Evolutionary conservation across 257 asterid species (phyloP).

Genomic region (Echium plantagineum): DNA sequence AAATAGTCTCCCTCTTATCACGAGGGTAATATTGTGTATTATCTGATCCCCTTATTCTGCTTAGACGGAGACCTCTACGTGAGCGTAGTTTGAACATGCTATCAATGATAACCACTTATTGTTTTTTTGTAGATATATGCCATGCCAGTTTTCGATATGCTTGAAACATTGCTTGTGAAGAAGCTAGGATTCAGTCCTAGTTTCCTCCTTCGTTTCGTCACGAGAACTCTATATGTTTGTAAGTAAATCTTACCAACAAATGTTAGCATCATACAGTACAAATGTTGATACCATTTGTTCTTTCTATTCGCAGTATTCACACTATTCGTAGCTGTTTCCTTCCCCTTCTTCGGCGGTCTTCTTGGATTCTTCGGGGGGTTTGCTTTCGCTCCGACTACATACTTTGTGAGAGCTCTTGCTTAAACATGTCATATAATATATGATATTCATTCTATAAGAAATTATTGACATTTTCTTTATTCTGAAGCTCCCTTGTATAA

Average conservation of each 20-base stretch:
- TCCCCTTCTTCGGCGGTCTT: constrained; percentile 93
- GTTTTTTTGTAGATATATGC: constrained; percentile 51
- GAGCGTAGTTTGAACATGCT: too few species aligned
- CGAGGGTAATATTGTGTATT: too few species aligned
- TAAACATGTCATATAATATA: neutral
- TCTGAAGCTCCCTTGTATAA: constrained; percentile 63
- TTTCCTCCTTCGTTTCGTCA: constrained; percentile 49
- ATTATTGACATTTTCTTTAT: neutral
- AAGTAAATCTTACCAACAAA: constrained; percentile 9
- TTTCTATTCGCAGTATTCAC: constrained; percentile 46
- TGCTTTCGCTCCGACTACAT: constrained; percentile 94
- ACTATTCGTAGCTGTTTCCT: constrained; percentile 70
- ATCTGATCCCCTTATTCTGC: too few species aligned
- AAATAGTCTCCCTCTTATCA: too few species aligned
- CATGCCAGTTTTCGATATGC: constrained; percentile 92
- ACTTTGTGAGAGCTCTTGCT: constrained; percentile 49
- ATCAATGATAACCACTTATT: neutral
- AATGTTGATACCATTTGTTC: neutral
- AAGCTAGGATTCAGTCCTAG: constrained; percentile 57
- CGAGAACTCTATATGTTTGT: constrained; percentile 69
- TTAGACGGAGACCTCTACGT: too few species aligned
- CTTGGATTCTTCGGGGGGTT: constrained; percentile 89
- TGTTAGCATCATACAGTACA: neutral
- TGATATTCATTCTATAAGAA: neutral
- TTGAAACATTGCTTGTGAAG: constrained; percentile 67